Conservation (phyloP, 371 early-diverging fungal species). For the Polyrhizophydium stewartii region DNA sequence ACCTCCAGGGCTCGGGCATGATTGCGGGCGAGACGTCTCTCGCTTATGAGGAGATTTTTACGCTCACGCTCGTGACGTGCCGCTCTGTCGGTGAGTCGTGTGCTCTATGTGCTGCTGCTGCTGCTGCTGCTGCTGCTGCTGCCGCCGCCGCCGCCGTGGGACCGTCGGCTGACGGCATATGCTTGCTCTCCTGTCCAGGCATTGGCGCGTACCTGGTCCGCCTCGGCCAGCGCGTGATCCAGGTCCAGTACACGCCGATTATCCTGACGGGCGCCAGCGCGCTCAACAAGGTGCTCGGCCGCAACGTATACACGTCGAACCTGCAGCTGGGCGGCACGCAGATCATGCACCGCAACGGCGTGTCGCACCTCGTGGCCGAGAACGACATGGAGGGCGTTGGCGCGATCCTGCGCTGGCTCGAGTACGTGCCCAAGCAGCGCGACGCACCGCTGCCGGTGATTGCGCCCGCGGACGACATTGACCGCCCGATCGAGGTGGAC, state of each 20-base stretch:
- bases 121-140: not conserved
- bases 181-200: not conserved
- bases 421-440: conserved; percentile 77
- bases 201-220: conserved; percentile 99
- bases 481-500: conserved; percentile 29
- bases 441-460: conserved; percentile 48
- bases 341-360: conserved; percentile 98
- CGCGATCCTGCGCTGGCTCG: conserved; percentile 93
- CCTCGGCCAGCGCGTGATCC: conserved; percentile 95
- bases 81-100: conserved; percentile 76
- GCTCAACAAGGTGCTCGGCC: conserved; percentile 97
- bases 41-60: conserved; percentile 97
- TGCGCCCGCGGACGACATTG: conserved; percentile 32
- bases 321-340: conserved; percentile 98
- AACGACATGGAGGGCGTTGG: conserved; percentile 91
- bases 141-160: no score
- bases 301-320: conserved; percentile 97
- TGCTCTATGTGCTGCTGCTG: conserved; percentile 1
- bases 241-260: conserved; percentile 96
- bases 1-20: conserved; percentile 94
- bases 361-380: conserved; percentile 92
- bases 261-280: conserved; percentile 98
- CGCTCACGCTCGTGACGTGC: conserved; percentile 95
- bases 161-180: no score
- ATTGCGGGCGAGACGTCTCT: conserved; percentile 97